phyloP scores from a whole-genome alignment of 768 basidiomycete species.

The Lactifluus rugatus region DNA sequence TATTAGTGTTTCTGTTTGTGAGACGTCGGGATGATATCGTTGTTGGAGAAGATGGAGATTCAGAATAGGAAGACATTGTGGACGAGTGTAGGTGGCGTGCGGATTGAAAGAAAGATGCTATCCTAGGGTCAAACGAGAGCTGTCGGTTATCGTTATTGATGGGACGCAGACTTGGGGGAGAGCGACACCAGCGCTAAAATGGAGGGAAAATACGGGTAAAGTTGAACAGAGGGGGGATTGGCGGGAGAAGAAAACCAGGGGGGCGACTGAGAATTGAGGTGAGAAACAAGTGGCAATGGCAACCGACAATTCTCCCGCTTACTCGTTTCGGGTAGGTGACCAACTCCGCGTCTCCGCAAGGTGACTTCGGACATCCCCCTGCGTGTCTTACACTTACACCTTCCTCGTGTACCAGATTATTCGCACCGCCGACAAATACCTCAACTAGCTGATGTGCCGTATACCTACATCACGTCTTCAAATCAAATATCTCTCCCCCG shows the following conservation, averaged over 20 bases:
- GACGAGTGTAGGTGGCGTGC: conserved; percentile 10
- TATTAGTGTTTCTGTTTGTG: conserved; percentile 90
- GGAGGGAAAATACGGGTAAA: conserved; percentile 26
- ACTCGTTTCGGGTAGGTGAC: not conserved
- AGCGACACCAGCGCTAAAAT: conserved; percentile 22
- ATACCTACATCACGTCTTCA: no score
- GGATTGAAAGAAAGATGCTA: conserved; percentile 6
- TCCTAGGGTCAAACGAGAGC: conserved; percentile 10
- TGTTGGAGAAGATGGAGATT: conserved; percentile 52
- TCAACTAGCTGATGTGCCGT: no score
- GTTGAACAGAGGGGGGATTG: conserved; percentile 19
- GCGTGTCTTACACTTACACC: no score
- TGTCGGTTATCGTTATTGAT: not conserved
- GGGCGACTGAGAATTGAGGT: not conserved
- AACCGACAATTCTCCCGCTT: not conserved
- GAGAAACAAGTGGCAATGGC: not conserved
- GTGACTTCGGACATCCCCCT: no score
- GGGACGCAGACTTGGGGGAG: conserved; percentile 3
- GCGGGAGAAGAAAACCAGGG: conserved; percentile 6
- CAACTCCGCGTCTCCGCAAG: not conserved
- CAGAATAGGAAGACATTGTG: conserved; percentile 48
- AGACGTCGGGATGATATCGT: conserved; percentile 63
- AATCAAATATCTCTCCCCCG: no score
- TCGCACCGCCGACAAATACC: no score
- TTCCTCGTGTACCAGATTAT: no score